These are phyloP conservation scores for Hippophae tibetana DNA, from an alignment of 306 rosid species.

Conservation along the genomic window DNA sequence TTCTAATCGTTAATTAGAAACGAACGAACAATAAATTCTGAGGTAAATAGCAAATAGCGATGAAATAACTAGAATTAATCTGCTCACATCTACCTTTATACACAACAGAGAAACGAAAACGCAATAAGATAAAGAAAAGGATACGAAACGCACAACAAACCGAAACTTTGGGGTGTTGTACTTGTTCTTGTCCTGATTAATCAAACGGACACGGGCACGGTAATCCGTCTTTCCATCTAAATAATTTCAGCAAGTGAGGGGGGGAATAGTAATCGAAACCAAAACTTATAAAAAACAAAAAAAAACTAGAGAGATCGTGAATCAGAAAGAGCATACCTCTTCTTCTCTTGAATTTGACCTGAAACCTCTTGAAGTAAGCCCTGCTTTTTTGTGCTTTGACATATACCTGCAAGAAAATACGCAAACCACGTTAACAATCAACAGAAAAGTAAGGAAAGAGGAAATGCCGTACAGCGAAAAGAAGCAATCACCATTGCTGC, in stretches of 20 bases:
- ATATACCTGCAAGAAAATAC: conserved; percentile 28
- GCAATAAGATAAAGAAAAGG: conserved; percentile 17
- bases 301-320: too few relatives aligned
- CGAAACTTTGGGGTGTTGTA: conserved; percentile 86
- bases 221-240: conserved; percentile 92
- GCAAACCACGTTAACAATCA: background rate
- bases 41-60: background rate
- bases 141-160: conserved; percentile 72
- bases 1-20: too few relatives aligned
- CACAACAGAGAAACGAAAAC: background rate
- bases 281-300: background rate
- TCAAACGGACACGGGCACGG: conserved; percentile 72
- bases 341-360: conserved; percentile 84
- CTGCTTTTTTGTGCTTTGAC: conserved; percentile 55
- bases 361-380: conserved; percentile 71
- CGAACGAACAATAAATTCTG: too few relatives aligned
- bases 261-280: background rate
- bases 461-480: background rate
- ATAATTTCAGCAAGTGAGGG: background rate
- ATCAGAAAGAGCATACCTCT: conserved; percentile 37
- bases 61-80: background rate
- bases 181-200: conserved; percentile 90
- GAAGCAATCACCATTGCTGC: background rate
- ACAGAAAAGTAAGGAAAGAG: background rate
- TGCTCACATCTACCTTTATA: background rate